A percentile compares a stretch with the other conserved stretches of the same genome.
These are phyloP conservation scores for Ajuga chamaepitys DNA, from an alignment of 257 asterid species.

Conservation along the genomic window DNA sequence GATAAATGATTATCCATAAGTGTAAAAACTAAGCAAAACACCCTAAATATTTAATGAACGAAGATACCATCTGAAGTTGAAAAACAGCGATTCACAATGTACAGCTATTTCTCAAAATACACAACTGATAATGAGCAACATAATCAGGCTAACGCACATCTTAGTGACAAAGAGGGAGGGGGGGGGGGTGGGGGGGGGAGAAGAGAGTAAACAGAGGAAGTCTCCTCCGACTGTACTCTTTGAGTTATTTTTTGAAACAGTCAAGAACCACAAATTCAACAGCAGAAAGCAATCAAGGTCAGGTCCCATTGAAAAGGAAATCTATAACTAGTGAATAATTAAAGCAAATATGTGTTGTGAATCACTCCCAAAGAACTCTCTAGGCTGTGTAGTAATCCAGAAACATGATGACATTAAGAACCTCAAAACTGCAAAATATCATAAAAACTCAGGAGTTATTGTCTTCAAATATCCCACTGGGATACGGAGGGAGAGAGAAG, in stretches of 20 bases:
- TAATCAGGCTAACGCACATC: neutral
- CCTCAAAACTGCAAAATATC: neutral
- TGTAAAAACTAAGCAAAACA: neutral
- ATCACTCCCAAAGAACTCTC: no score
- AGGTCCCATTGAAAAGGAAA: neutral
- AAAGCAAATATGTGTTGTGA: no score
- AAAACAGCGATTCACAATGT: neutral
- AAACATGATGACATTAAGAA: neutral
- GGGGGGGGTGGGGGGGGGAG: no score
- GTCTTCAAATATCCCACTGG: no score
- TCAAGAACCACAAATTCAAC: neutral
- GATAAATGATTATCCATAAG: neutral
- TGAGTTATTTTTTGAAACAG: neutral
- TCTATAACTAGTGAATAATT: neutral
- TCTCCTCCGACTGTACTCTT: no score
- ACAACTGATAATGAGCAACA: neutral
- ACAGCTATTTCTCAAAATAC: neutral
- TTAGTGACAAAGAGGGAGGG: no score
- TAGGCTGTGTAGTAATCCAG: neutral
- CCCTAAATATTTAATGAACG: neutral
- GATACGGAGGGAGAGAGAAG: no score
- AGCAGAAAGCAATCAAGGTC: neutral
- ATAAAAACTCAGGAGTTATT: no score
- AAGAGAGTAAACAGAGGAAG: neutral
- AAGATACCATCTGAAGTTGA: neutral